Evolutionary conservation across 2,329 filamentous ascomycete genomes (phyloP).

Genomic region (Aspergillus sp.): DNA sequence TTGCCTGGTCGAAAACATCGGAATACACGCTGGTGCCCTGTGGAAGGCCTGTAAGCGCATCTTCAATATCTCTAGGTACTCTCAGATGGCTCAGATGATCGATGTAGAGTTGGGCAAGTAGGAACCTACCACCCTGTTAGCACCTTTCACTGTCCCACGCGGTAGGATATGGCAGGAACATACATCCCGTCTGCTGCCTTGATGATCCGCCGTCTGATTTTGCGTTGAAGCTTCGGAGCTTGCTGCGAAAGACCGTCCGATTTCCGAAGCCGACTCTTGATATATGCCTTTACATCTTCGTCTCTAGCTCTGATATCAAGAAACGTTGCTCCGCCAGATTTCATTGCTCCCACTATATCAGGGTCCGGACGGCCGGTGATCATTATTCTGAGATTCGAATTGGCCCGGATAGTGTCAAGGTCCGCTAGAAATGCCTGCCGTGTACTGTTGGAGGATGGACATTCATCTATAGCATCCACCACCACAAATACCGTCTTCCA

Average conservation of each 20-base stretch:
- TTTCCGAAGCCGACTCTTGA: neutral
- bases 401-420: neutral
- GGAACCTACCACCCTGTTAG: neutral
- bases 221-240: neutral
- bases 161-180: fast-evolving
- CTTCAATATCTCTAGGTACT: neutral
- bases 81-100: neutral
- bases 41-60: neutral
- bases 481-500: neutral
- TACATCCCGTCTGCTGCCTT: neutral
- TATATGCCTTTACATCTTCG: neutral
- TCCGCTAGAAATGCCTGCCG: neutral
- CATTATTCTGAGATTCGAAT: neutral
- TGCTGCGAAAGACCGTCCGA: neutral
- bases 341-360: neutral
- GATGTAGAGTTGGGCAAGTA: neutral
- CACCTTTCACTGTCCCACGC: neutral
- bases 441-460: neutral
- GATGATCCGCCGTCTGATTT: neutral
- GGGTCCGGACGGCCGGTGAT: neutral
- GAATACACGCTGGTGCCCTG: neutral
- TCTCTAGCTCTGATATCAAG: neutral
- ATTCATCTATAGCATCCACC: neutral
- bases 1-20: neutral
- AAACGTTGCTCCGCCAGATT: neutral